A percentile compares a stretch with the other conserved stretches of the same genome.
Evolutionary conservation across 108 stramenopile species (phyloP).

Genomic region (Skeletonema marinoi): DNA sequence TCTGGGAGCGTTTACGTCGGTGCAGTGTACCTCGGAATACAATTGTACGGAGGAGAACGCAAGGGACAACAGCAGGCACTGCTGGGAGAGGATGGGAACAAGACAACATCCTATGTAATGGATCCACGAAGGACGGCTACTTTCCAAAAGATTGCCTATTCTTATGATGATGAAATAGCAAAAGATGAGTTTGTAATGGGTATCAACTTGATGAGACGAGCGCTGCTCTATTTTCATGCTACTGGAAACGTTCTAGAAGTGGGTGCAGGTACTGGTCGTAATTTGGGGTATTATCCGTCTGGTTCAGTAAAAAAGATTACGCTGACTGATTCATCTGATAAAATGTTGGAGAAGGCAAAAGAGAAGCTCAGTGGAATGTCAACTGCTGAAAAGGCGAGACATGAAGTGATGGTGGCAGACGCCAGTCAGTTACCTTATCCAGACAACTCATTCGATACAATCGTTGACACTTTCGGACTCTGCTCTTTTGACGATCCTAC

Average conservation of each 20-base stretch:
- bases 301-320: conserved; percentile 60
- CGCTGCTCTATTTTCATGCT: conserved; percentile 77
- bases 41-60: conserved; percentile 19
- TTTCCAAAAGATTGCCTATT: conserved; percentile 70
- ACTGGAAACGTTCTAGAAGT: conserved; percentile 86
- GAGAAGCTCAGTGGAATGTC: conserved; percentile 52
- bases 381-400: conserved; percentile 30
- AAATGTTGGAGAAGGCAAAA: conserved; percentile 77
- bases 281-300: conserved; percentile 71
- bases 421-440: conserved; percentile 58
- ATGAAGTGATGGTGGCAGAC: conserved; percentile 67
- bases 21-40: conserved; percentile 35
- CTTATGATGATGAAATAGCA: conserved; percentile 74
- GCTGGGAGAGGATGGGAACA: conserved; percentile 5
- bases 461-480: conserved; percentile 93
- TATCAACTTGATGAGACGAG: conserved; percentile 70
- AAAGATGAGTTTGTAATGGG: conserved; percentile 82
- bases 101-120: conserved; percentile 27
- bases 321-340: conserved; percentile 73
- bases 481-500: conserved; percentile 91
- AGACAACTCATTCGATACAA: conserved; percentile 79
- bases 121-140: conserved; percentile 64
- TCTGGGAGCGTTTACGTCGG: conserved; percentile 37
- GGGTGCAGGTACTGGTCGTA: conserved; percentile 88
- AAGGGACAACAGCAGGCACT: conserved; percentile 1